These are phyloP conservation scores for Didymellaceae sp. DNA, from an alignment of 2,329 filamentous ascomycete species.

Conservation along the genomic window DNA sequence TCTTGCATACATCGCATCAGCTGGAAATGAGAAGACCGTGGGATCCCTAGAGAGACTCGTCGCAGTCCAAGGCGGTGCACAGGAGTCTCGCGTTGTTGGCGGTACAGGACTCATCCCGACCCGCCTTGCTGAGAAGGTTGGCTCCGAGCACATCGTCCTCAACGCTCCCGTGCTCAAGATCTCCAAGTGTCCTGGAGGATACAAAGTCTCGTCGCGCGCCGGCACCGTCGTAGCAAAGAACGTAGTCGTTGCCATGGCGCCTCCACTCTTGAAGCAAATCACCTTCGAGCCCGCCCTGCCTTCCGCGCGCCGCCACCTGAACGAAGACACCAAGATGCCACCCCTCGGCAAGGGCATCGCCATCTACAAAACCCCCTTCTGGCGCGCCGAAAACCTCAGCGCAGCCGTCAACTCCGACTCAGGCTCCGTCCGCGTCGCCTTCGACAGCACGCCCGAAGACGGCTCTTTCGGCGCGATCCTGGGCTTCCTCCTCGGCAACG, in stretches of 20 bases:
- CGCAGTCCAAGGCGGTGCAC: slow-evolving; percentile 20
- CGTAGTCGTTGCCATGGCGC: slow-evolving; percentile 59
- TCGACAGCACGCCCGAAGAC: slow-evolving; percentile 28
- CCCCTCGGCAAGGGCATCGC: slow-evolving; percentile 62
- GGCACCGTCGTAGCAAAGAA: slow-evolving; percentile 49
- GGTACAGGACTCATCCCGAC: slow-evolving; percentile 31
- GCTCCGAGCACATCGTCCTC: slow-evolving; percentile 23
- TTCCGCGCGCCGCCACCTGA: slow-evolving; percentile 46
- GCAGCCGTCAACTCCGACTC: slow-evolving; percentile 44
- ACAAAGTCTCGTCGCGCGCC: slow-evolving; percentile 21
- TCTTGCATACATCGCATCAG: slow-evolving; percentile 28
- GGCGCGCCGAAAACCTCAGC: slow-evolving; percentile 53
- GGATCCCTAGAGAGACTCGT: slow-evolving; percentile 24
- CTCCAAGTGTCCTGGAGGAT: slow-evolving; percentile 1
- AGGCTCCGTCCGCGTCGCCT: slow-evolving; percentile 21
- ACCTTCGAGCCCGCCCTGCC: slow-evolving; percentile 58
- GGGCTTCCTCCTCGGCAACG: slow-evolving; percentile 32
- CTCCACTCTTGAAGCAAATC: slow-evolving; percentile 55
- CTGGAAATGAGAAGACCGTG: slow-evolving; percentile 24
- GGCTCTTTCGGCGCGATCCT: slow-evolving; percentile 29
- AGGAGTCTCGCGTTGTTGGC: slow-evolving; percentile 29
- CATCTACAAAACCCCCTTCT: slow-evolving; percentile 56
- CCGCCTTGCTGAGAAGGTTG: slow-evolving; percentile 21
- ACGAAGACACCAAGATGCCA: slow-evolving; percentile 50
- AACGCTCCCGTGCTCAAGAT: slow-evolving; percentile 25